Evolutionary conservation across 495 filamentous ascomycete species (phyloP).

Genomic region (Parachaetomium inaequale): DNA sequence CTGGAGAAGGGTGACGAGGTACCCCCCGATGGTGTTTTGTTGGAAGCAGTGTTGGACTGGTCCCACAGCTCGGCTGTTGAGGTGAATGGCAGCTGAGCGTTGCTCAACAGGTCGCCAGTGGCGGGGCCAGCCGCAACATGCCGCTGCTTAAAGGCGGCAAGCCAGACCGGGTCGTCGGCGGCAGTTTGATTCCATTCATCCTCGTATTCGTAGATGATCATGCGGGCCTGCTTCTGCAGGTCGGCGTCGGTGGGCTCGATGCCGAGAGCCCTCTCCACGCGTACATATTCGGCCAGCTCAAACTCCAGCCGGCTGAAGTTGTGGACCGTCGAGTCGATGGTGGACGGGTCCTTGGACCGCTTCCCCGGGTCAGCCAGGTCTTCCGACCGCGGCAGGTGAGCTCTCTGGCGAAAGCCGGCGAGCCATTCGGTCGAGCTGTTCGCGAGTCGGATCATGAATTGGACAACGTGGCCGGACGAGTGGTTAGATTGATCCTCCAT

Average conservation of each 20-base stretch:
- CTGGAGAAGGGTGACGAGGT: not conserved
- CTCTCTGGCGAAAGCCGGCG: slow-evolving; percentile 45
- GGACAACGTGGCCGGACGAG: slow-evolving; percentile 44
- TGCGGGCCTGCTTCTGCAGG: slow-evolving; percentile 59
- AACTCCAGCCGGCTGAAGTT: slow-evolving; percentile 55
- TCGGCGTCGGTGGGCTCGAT: slow-evolving; percentile 56
- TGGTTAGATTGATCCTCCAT: slow-evolving; percentile 44
- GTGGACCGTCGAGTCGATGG: slow-evolving; percentile 51
- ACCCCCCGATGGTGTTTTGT: not conserved
- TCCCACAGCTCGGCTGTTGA: not conserved
- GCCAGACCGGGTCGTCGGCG: slow-evolving; percentile 62
- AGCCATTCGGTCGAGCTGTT: slow-evolving; percentile 44
- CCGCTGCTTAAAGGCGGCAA: slow-evolving; percentile 45
- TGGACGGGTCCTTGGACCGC: slow-evolving; percentile 48
- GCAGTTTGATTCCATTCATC: slow-evolving; percentile 72
- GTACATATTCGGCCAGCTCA: slow-evolving; percentile 57
- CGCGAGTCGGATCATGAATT: slow-evolving; percentile 49
- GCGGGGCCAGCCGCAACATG: slow-evolving; percentile 25
- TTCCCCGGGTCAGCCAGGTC: slow-evolving; percentile 42
- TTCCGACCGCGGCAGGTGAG: slow-evolving; percentile 48
- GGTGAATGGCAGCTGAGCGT: not conserved
- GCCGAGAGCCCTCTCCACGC: slow-evolving; percentile 46
- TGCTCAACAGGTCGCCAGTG: not conserved
- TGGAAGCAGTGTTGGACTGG: not conserved
- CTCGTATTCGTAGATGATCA: slow-evolving; percentile 61